A percentile compares a stretch with the other conserved stretches of the same genome.
phyloP scores from a whole-genome alignment of 306 rosid species.

The Corylus heterophylla region DNA sequence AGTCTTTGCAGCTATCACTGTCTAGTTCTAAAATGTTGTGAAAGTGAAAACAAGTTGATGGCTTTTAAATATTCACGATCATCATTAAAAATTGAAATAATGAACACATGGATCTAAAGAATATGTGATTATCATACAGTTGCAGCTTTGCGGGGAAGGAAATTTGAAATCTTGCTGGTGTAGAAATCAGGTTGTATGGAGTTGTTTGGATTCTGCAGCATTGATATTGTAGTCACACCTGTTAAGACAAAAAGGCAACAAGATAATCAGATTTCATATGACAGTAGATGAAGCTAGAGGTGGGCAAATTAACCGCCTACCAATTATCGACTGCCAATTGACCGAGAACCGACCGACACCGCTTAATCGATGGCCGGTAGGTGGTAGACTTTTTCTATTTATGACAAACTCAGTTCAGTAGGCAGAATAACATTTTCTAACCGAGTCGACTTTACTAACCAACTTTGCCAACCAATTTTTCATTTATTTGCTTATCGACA shows the following conservation, averaged over 20 bases:
- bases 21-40: not conserved
- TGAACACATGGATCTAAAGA: not conserved
- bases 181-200: conserved; percentile 87
- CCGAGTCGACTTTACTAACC: too few species aligned
- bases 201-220: conserved; percentile 78
- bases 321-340: too few species aligned
- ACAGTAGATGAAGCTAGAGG: not conserved
- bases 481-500: too few species aligned
- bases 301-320: too few species aligned
- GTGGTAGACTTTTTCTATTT: too few species aligned
- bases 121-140: conserved; percentile 46
- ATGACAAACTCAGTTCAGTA: too few species aligned
- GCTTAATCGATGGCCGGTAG: too few species aligned
- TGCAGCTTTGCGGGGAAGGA: conserved; percentile 73
- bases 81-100: not conserved
- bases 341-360: too few species aligned
- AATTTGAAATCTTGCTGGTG: conserved; percentile 84
- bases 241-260: not conserved
- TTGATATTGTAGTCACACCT: conserved; percentile 71
- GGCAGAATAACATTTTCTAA: too few species aligned
- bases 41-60: not conserved
- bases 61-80: not conserved
- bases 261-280: not conserved
- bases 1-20: not conserved
- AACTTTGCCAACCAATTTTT: too few species aligned